A percentile compares a stretch with the other conserved stretches of the same genome.
Conservation (phyloP, 495 filamentous ascomycete species). For the Mytilinidion resinicola region DNA sequence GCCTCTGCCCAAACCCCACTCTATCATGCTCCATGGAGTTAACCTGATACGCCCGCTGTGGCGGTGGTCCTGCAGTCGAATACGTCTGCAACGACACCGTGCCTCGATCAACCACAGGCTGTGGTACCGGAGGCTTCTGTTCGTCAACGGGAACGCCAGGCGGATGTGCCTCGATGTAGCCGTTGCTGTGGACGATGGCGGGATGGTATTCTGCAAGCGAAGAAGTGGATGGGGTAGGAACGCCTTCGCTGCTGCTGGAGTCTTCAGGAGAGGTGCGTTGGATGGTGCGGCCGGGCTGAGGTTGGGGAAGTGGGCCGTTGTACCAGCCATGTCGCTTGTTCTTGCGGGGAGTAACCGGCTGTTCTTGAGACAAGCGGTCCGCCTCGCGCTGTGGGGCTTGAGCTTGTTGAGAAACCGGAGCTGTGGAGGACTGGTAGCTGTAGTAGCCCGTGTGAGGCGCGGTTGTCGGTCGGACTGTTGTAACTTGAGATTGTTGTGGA, state of each 20-base stretch:
- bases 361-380: constrained; percentile 24
- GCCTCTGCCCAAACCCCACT: constrained; percentile 4
- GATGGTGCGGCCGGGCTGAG: constrained; percentile 17
- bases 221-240: constrained; percentile 58
- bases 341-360: constrained; percentile 50
- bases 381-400: constrained; percentile 13
- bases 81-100: constrained; percentile 10
- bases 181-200: constrained; percentile 59
- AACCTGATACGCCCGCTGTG: too few species aligned
- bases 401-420: constrained; percentile 14
- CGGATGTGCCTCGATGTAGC: constrained; percentile 50
- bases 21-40: constrained; percentile 27
- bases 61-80: constrained; percentile 8
- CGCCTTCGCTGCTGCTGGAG: constrained; percentile 65
- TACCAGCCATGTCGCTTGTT: constrained; percentile 65
- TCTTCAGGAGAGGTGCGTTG: constrained; percentile 62
- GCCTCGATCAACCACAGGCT: constrained; percentile 28
- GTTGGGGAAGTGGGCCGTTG: constrained; percentile 47
- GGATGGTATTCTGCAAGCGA: constrained; percentile 54
- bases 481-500: constrained; percentile 34
- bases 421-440: constrained; percentile 3
- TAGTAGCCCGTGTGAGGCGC: constrained; percentile 20
- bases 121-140: constrained; percentile 42
- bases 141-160: constrained; percentile 32
- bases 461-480: constrained; percentile 21